Base-by-base conservation (phyloP, 2,329 filamentous ascomycete genomes). In the Diplodia scrobiculata region DNA sequence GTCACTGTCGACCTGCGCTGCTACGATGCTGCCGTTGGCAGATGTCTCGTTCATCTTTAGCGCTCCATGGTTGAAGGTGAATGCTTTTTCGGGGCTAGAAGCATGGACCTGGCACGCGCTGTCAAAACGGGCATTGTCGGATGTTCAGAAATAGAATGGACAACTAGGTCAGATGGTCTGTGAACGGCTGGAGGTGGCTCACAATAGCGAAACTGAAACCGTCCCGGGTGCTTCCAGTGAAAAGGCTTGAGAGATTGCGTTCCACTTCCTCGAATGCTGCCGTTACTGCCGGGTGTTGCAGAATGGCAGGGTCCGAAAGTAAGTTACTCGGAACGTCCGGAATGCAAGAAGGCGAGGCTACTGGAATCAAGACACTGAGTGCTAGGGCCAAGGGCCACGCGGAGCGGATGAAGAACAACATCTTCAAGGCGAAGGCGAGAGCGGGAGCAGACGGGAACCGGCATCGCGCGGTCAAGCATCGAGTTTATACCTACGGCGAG, bases 41-140 rank as follows among this genome's bases (percentile, higher is more conserved):
- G 32, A 55, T 2, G 72, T 74, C 36, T 76, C 73, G 51, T 76
- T 76, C 60, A 71, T 70, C 29, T 75, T 76, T n/a, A 75, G 67
- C 2, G 58, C 66, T 11, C 74, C 74, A 55, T 72, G 70, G 53
- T 74, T 75, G 58, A 74, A 75, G 2, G 70, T 67, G 38, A 68
- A 73, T 1, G 69, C 68, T n/a, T 68, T 68, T 1, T 51, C 60
- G 0, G 69, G 63, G 3, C 55, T 70, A 1, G 72, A 74, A 14
- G 74, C 71, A 55, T 76, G 74, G 1, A 74, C 72, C 73, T 75
- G 53, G 17, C 5, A 34, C 21, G 19, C 29, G 9, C 29, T 41
- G 11, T 21, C 27, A 29, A 52, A 60, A 34, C 52, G 32, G 58
- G 19, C 19, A 32, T 48, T 19, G 13, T 34, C 9, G 32, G 21